Base-by-base conservation (phyloP, 768 basidiomycete genomes). In the Dioszegia crocea region DNA sequence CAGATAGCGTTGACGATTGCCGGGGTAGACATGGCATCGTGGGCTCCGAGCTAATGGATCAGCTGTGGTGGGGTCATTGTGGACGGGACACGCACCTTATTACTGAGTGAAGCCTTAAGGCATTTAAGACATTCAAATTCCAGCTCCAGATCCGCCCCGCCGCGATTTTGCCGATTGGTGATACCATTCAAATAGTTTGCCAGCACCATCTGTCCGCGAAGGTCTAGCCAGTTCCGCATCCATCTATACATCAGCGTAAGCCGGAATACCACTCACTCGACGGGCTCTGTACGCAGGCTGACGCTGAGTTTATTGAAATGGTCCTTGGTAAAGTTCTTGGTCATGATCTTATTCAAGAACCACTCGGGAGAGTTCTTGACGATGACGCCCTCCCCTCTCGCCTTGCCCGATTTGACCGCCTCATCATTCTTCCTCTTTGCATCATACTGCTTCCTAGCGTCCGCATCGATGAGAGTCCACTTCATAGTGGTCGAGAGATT, bases 41-140 rank as follows among this genome's bases (percentile, higher is more conserved):
- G 80, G 19, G 21, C 45, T 27, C 33, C 16, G 52, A 57, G 23
- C 27, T 45, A 45, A 21, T 24, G 19, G n/a, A 33, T 16, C 31
- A 24, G 17, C 19, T 44, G 30, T 26, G n/a, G n/a, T n/a, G n/a
- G n/a, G n/a, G n/a, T n/a, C n/a, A n/a, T n/a, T n/a, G n/a, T n/a
- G n/a, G n/a, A n/a, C n/a, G n/a, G 29, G 19, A 19, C 17, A 64
- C 70, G 29, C 27, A 76, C 77, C 38, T 68, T 66, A 67, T 79
- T 82, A 67, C 93, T 93, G 39, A 96, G 80, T 26, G 94, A 87
- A 26, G 84, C 84, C 70, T 84, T 87, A 60, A 98, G 77, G 75
- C 89, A 91, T 76, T 91, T 94, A 58, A 88, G 83, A 50, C 93
- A 80, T 78, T 97, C 94, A 51, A 89, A 84, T 76, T 98, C 94